Conservation (phyloP, 768 basidiomycete genomes). For the Amanita pseudoporphyria region DNA sequence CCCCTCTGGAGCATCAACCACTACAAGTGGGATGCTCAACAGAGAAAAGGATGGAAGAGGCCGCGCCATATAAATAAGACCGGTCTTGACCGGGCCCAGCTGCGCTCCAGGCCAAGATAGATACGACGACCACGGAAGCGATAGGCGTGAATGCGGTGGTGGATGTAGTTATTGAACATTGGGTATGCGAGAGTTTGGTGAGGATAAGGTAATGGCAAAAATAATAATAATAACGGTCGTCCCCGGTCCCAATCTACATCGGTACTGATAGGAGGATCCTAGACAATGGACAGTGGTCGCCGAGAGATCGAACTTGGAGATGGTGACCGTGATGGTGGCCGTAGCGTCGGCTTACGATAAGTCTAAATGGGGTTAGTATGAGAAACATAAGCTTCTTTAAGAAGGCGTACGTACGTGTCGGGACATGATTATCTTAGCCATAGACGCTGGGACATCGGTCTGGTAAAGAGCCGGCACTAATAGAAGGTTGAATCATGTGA, state of each 20-base stretch:
- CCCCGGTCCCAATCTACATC: background rate
- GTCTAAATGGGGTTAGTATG: background rate
- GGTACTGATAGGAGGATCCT: background rate
- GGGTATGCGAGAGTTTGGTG: slow-evolving; percentile 3
- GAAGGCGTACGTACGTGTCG: slow-evolving; percentile 19
- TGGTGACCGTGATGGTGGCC: slow-evolving; percentile 2
- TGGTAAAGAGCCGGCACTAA: slow-evolving; percentile 24
- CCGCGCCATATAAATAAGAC: background rate
- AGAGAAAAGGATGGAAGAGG: background rate
- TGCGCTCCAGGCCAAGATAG: background rate
- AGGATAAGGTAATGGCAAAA: background rate
- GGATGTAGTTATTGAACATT: background rate
- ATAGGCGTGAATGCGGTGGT: slow-evolving; percentile 1
- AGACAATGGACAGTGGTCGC: slow-evolving; percentile 3
- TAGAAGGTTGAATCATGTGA: background rate
- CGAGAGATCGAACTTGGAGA: slow-evolving; percentile 4
- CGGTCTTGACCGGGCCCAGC: background rate
- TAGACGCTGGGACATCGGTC: slow-evolving; percentile 23
- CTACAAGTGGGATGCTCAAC: slow-evolving; percentile 4
- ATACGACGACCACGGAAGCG: slow-evolving; percentile 3
- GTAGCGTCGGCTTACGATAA: slow-evolving; percentile 3
- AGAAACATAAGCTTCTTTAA: background rate
- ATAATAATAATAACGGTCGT: slow-evolving; percentile 3
- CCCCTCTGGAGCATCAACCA: background rate
- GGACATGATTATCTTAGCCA: slow-evolving; percentile 32